These are phyloP conservation scores for Luvunga scandens DNA, from an alignment of 345 rosid genomes.

Conservation along the genomic window DNA sequence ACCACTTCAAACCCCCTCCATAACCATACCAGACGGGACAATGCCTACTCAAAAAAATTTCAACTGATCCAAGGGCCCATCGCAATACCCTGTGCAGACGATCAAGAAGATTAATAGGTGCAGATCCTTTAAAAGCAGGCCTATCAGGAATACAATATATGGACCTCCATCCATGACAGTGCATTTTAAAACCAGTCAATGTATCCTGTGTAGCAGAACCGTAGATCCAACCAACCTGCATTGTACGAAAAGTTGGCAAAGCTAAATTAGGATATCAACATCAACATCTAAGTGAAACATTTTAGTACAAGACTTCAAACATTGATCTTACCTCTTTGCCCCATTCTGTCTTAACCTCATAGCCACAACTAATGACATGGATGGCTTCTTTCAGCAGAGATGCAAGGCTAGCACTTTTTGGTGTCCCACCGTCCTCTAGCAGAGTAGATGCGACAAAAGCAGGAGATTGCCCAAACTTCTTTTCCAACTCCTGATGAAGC, in stretches of 20 bases:
- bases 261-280: not conserved
- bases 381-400: slow-evolving; percentile 69
- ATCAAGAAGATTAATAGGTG: slow-evolving; percentile 61
- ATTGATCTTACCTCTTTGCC: slow-evolving; percentile 61
- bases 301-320: not conserved
- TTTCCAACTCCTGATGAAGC: slow-evolving; percentile 49
- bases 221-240: slow-evolving; percentile 66
- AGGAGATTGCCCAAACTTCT: slow-evolving; percentile 73
- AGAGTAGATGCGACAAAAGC: slow-evolving; percentile 54
- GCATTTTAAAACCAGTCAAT: slow-evolving; percentile 76
- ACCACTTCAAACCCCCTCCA: slow-evolving; percentile 62
- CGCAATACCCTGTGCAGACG: slow-evolving; percentile 63
- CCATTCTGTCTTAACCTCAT: slow-evolving; percentile 77
- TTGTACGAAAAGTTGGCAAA: not conserved
- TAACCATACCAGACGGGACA: slow-evolving; percentile 82
- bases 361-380: slow-evolving; percentile 72
- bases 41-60: slow-evolving; percentile 68
- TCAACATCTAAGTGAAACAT: not conserved
- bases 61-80: slow-evolving; percentile 67
- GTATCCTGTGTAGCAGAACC: slow-evolving; percentile 68
- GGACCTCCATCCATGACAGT: slow-evolving; percentile 79
- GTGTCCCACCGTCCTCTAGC: slow-evolving; percentile 54
- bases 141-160: slow-evolving; percentile 58
- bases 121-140: slow-evolving; percentile 65
- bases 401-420: slow-evolving; percentile 49